Conservation (phyloP, 176 grass and related monocot species). For the Bromus sterilis region DNA sequence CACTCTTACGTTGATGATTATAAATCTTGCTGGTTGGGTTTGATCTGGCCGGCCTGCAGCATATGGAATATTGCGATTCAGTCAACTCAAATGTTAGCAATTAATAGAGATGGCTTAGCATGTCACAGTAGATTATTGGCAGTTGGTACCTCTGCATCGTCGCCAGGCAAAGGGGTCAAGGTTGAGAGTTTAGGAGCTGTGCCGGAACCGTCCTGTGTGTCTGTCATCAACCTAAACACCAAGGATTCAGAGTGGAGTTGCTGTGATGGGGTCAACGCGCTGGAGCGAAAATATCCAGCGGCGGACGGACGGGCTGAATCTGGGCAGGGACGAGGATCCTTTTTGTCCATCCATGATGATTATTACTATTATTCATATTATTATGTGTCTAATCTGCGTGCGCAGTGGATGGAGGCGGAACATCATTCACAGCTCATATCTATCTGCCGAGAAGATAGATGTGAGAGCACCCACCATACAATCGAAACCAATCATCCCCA, state of each 20-base stretch:
- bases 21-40: not conserved
- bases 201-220: not conserved
- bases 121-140: not conserved
- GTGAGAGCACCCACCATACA: not conserved
- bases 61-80: not conserved
- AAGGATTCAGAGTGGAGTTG: not conserved
- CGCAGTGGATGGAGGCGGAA: not conserved
- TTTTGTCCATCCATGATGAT: not conserved
- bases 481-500: not conserved
- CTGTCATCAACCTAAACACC: not conserved
- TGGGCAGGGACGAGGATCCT: not conserved
- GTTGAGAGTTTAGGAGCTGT: not conserved
- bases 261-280: not conserved
- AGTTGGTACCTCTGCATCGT: not conserved
- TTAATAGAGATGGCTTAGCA: not conserved
- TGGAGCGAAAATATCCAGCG: not conserved
- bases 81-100: slow-evolving; percentile 4
- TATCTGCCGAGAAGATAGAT: not conserved
- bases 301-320: not conserved
- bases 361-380: too few species aligned
- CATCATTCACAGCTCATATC: not conserved
- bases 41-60: slow-evolving; percentile 20
- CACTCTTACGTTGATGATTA: not conserved
- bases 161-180: slow-evolving; percentile 9
- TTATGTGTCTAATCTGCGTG: not conserved